Base-by-base conservation (phyloP, 192 early-diverging fungal genomes). In the Mortierella alpina region DNA sequence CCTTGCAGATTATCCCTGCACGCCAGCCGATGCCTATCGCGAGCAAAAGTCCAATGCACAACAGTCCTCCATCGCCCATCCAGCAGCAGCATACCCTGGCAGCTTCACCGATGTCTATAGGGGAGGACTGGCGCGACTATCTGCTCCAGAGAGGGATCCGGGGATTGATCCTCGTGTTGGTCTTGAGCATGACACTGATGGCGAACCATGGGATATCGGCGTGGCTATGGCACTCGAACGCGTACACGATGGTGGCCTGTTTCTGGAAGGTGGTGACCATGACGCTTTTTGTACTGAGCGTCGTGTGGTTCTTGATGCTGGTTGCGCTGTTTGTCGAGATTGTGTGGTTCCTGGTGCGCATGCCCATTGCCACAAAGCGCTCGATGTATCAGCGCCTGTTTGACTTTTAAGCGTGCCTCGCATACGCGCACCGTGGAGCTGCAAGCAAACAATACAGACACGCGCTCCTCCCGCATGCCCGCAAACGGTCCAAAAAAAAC, bases 61-160 rank as follows among this genome's bases (percentile, higher is more conserved):
- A 41, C 10, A 22, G 20, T 39, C 58, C 47, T 49, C 52, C 15
- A 17, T 51, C 40, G 22, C 52, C 49, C 9, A 62, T 39, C 10
- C 10, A 31, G 7, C 39, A 56, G 22, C 47, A 62, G 17, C 11
- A 31, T 0, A n/a, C 59, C 20, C 48, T 8, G 50, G 12, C 23
- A 23, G 10, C 14, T 54, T 22, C 48, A 54, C 23, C 31, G 31
- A 31, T 31, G 31, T 31, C 31, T 31, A 44, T 46, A 2, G 59
- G 57, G 17, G 73, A 64, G 18, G 67, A 76, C 51, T 76, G 74
- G 74, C 66, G 67, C 10, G 74, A 76, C 18, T 69, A 58, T 61
- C 18, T 76, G 17, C 13, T 62, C 9, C 73, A 68, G 15, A 66
- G 52, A 7, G 59, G 31, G 7, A 53, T 69, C 9, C 67, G 74